Conservation (phyloP, 1,284 basidiomycete species). For the Pterulicium gracile region DNA sequence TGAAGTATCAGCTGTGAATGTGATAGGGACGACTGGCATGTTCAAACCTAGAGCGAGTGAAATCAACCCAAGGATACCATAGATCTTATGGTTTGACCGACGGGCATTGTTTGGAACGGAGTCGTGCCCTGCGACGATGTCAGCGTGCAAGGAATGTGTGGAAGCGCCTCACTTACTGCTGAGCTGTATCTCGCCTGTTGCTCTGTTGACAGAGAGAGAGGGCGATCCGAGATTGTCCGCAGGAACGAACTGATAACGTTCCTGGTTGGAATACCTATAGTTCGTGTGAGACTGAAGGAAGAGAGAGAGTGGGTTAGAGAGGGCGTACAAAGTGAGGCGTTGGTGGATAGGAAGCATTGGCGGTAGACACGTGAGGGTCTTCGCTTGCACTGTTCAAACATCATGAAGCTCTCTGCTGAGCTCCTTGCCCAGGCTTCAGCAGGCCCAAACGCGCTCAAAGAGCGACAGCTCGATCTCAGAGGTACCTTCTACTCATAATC, state of each 20-base stretch:
- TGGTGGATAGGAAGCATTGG: conserved; percentile 61
- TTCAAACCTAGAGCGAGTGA: conserved; percentile 69
- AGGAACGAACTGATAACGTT: conserved; percentile 69
- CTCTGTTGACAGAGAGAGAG: conserved; percentile 59
- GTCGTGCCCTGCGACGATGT: conserved; percentile 48
- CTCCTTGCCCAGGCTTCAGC: conserved; percentile 71
- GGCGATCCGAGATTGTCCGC: conserved; percentile 44
- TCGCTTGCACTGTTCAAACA: conserved; percentile 21
- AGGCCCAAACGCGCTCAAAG: conserved; percentile 82
- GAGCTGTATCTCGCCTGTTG: conserved; percentile 61
- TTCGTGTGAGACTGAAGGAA: conserved; percentile 11
- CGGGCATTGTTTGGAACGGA: conserved; percentile 40
- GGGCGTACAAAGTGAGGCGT: conserved; percentile 51
- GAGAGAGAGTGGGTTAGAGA: conserved; percentile 1
- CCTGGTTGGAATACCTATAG: conserved; percentile 55
- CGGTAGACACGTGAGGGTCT: conserved; percentile 9
- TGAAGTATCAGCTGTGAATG: conserved; percentile 5
- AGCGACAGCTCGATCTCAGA: conserved; percentile 90
- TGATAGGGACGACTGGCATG: conserved; percentile 1
- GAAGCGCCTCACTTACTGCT: conserved; percentile 61
- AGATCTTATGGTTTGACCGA: conserved; percentile 53
- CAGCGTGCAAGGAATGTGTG: too few relatives aligned
- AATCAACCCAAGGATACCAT: conserved; percentile 83
- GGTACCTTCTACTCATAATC: conserved; percentile 33
- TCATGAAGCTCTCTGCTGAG: conserved; percentile 91